Percentiles rank a stretch among this genome's conserved stretches.
Conservation (phyloP, 2,329 filamentous ascomycete genomes). For the Fusarium clavum region DNA sequence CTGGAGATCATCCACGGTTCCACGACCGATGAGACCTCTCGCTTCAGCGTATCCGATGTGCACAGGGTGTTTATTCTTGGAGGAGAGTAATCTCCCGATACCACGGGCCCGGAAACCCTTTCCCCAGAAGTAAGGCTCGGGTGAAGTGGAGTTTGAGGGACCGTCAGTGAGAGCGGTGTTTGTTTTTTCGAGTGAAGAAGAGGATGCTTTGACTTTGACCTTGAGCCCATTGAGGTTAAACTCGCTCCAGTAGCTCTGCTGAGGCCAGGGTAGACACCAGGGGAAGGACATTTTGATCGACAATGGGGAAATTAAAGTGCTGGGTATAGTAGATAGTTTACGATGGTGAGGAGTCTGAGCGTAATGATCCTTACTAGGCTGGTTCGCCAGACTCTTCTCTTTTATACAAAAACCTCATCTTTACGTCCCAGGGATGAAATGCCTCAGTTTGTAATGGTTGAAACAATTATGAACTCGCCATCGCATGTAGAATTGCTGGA, state of each 20-base stretch:
- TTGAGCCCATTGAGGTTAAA: constrained; percentile 42
- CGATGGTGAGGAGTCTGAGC: constrained; percentile 35
- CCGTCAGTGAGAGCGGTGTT: background rate
- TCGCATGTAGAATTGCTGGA: background rate
- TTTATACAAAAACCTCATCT: constrained; percentile 19
- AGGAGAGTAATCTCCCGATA: constrained; percentile 24
- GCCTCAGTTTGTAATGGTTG: background rate
- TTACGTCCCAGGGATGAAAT: constrained; percentile 5
- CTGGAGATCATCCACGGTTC: constrained; percentile 32
- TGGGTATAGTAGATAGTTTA: background rate
- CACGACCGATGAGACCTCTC: constrained; percentile 32
- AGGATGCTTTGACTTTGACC: constrained; percentile 30
- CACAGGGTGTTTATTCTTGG: constrained; percentile 15
- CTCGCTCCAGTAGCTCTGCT: constrained; percentile 38
- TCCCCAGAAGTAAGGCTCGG: constrained; percentile 34
- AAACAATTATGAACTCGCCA: background rate
- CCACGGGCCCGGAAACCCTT: constrained; percentile 36
- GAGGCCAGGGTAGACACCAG: constrained; percentile 37
- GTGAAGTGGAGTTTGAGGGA: background rate
- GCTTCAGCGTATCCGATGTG: constrained; percentile 39
- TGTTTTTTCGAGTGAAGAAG: background rate
- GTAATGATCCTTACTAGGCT: constrained; percentile 17
- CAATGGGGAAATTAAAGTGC: constrained; percentile 23
- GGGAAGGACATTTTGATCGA: constrained; percentile 40
- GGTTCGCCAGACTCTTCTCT: constrained; percentile 3